A percentile compares a stretch with the other conserved stretches of the same genome.
phyloP scores from a whole-genome alignment of 768 basidiomycete species.

The Boletus rubroflammeus region DNA sequence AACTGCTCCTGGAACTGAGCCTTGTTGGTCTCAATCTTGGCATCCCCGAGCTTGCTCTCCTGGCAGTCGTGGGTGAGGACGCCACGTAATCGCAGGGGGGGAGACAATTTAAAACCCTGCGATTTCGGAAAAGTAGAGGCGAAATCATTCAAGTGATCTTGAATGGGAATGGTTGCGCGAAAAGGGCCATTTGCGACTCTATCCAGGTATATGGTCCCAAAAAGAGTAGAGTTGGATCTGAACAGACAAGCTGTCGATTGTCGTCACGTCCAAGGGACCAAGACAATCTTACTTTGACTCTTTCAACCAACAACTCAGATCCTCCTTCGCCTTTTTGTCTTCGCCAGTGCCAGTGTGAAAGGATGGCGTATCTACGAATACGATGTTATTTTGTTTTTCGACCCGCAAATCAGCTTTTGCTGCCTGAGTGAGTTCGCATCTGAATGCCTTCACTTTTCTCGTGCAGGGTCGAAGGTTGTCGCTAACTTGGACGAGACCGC shows the following conservation, averaged over 20 bases:
- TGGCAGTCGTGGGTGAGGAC: constrained; percentile 4
- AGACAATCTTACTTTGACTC: background rate
- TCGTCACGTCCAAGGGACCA: background rate
- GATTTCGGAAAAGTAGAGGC: background rate
- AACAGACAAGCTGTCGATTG: background rate
- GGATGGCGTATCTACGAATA: constrained; percentile 25
- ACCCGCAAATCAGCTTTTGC: background rate
- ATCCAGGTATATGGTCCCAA: constrained; percentile 17
- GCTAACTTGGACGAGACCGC: background rate
- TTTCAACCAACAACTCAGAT: constrained; percentile 7
- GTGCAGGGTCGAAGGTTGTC: background rate
- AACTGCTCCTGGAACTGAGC: background rate
- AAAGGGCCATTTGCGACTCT: background rate
- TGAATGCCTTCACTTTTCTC: constrained; percentile 4
- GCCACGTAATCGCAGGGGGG: constrained; percentile 1
- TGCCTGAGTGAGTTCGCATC: background rate
- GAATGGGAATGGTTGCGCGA: background rate
- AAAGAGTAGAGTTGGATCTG: constrained; percentile 6
- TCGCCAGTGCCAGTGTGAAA: background rate
- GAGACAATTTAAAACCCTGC: background rate
- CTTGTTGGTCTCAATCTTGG: background rate
- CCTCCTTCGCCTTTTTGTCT: background rate
- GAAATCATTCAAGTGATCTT: constrained; percentile 9
- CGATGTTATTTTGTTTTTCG: constrained; percentile 1
- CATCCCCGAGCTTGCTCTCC: background rate